These are phyloP conservation scores for Raphidocelis subcapitata DNA, from an alignment of 139 green algal species.

Conservation along the genomic window DNA sequence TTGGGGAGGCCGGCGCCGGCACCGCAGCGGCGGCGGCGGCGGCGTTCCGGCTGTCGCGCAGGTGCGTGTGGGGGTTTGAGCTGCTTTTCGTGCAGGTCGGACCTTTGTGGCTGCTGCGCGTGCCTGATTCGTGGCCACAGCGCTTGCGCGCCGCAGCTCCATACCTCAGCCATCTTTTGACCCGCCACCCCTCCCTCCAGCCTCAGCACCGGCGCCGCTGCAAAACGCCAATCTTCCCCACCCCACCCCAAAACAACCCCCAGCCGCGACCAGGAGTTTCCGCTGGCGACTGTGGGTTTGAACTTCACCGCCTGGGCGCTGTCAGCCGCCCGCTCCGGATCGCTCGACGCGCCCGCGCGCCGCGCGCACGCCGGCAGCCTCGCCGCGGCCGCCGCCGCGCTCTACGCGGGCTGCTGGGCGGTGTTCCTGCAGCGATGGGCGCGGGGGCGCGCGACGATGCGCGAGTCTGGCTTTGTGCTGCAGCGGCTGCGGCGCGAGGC, in stretches of 20 bases:
- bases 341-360: not conserved
- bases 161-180: not conserved
- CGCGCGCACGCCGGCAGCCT: not conserved
- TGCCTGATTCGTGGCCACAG: not conserved
- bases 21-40: slow-evolving; percentile 20
- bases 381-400: slow-evolving; percentile 13
- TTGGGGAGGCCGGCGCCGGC: slow-evolving; percentile 43
- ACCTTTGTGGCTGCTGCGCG: not conserved
- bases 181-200: no score
- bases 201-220: no score
- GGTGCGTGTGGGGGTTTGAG: slow-evolving; percentile 1
- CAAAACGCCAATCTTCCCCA: no score
- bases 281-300: slow-evolving; percentile 56
- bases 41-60: slow-evolving; percentile 43
- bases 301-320: slow-evolving; percentile 70
- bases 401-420: slow-evolving; percentile 24
- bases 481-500: slow-evolving; percentile 15
- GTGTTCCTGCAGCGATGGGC: slow-evolving; percentile 14
- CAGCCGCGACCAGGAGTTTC: slow-evolving; percentile 56
- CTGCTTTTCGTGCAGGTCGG: not conserved
- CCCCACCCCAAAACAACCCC: not conserved
- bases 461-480: slow-evolving; percentile 19
- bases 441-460: slow-evolving; percentile 8
- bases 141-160: not conserved
- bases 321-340: not conserved